Evolutionary conservation across 208 protist species (phyloP).

Genomic region (Acanthamoeba triangularis): DNA sequence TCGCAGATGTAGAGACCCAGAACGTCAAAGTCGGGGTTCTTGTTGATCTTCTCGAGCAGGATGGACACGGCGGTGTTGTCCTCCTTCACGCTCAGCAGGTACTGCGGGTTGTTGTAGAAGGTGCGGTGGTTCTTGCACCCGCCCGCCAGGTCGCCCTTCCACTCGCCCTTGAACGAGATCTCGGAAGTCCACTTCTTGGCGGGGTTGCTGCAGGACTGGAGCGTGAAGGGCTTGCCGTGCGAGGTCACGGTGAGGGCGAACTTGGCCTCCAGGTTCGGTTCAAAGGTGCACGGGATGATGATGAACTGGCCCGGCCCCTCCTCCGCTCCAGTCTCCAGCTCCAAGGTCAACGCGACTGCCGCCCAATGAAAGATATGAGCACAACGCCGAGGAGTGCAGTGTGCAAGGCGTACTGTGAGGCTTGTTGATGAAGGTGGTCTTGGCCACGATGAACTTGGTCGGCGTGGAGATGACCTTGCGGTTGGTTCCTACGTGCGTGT

Average conservation of each 20-base stretch:
- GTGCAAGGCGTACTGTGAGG: neutral
- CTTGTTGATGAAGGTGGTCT: conserved; percentile 50
- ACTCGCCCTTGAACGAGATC: neutral
- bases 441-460: conserved; percentile 23
- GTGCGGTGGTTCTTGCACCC: conserved; percentile 67
- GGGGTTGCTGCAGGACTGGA: conserved; percentile 13
- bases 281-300: conserved; percentile 48
- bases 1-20: conserved; percentile 53
- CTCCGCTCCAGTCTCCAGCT: conserved; percentile 2
- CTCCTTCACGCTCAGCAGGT: conserved; percentile 51
- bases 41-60: conserved; percentile 17
- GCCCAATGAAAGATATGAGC: too few species aligned
- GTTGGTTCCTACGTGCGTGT: neutral
- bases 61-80: neutral
- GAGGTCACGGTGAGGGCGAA: neutral
- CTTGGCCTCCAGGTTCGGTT: conserved; percentile 6
- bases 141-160: conserved; percentile 42
- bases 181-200: conserved; percentile 1
- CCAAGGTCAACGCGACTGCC: conserved; percentile 19
- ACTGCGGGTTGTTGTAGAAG: conserved; percentile 73
- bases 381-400: too few species aligned
- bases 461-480: conserved; percentile 24
- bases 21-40: conserved; percentile 12
- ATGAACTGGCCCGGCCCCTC: neutral
- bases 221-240: neutral